phyloP scores from a whole-genome alignment of 139 green algal species.

The Zygnema circumcarinatum region DNA sequence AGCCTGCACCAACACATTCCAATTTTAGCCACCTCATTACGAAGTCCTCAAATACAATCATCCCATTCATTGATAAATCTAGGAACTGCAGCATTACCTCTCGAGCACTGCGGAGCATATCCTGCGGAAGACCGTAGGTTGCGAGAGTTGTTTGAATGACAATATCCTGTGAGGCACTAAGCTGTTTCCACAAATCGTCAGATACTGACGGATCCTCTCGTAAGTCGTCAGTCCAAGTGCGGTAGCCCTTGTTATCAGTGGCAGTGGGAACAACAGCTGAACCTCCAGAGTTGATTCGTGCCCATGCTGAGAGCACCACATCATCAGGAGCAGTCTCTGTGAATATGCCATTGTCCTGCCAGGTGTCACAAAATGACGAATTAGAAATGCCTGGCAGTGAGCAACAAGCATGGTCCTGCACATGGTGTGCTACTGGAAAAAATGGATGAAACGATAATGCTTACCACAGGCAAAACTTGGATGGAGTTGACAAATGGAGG shows the following conservation, averaged over 20 bases:
- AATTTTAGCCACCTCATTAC: too few relatives aligned
- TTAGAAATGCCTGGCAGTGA: background rate
- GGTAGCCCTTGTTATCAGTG: constrained; percentile 19
- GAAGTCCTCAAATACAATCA: too few relatives aligned
- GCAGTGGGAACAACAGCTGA: background rate
- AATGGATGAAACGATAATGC: background rate
- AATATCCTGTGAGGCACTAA: too few relatives aligned
- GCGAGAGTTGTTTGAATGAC: background rate
- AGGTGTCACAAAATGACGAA: background rate
- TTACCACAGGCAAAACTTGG: constrained; percentile 24
- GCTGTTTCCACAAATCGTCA: background rate
- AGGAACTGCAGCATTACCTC: too few relatives aligned
- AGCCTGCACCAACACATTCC: too few relatives aligned
- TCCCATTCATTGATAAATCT: too few relatives aligned
- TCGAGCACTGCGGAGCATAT: background rate
- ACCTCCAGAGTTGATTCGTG: constrained; percentile 35
- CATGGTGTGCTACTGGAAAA: background rate
- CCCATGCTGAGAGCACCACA: constrained; percentile 38
- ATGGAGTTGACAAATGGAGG: constrained; percentile 39
- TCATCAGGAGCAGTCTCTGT: background rate
- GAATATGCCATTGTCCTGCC: constrained; percentile 25
- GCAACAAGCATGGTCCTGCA: background rate
- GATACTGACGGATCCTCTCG: background rate
- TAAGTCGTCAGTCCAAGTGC: constrained; percentile 27
- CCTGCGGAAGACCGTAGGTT: constrained; percentile 1